phyloP scores from a whole-genome alignment of 345 rosid genomes.

The Eucalyptus marginata region DNA sequence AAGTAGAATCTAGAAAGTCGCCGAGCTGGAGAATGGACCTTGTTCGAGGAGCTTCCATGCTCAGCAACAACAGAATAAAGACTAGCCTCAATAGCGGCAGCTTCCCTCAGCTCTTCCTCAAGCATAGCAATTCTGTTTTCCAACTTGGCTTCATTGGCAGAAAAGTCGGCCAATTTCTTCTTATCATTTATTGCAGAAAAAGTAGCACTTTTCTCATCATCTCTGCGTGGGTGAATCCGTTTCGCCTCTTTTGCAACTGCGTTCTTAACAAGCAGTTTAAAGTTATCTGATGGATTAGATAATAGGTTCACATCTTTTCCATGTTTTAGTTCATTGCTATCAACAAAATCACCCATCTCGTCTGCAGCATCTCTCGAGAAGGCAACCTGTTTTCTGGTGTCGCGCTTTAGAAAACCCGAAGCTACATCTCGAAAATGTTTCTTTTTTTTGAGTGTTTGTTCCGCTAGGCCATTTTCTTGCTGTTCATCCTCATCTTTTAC shows the following conservation, averaged over 20 bases:
- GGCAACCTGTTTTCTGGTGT: conserved; percentile 28
- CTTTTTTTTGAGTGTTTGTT: conserved; percentile 1
- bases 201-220: background rate
- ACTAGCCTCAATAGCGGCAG: conserved; percentile 81
- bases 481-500: conserved; percentile 23
- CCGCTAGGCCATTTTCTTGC: conserved; percentile 11
- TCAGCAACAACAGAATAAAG: conserved; percentile 86
- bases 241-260: conserved; percentile 1
- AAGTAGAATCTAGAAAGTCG: conserved; percentile 82
- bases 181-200: background rate
- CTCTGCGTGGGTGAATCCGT: conserved; percentile 6
- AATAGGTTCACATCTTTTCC: conserved; percentile 46
- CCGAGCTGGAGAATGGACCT: conserved; percentile 87
- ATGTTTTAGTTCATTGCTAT: conserved; percentile 32
- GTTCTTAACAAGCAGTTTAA: conserved; percentile 2
- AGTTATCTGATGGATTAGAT: conserved; percentile 15
- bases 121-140: conserved; percentile 47
- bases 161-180: background rate
- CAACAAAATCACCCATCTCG: conserved; percentile 24
- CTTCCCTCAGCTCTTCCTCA: conserved; percentile 84
- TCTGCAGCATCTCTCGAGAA: conserved; percentile 51
- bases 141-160: conserved; percentile 18
- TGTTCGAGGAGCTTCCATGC: conserved; percentile 75
- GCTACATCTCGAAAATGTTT: conserved; percentile 16
- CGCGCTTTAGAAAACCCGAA: conserved; percentile 21